These are phyloP conservation scores for Solanum sejunctum DNA, from an alignment of 257 asterid species.

Conservation along the genomic window DNA sequence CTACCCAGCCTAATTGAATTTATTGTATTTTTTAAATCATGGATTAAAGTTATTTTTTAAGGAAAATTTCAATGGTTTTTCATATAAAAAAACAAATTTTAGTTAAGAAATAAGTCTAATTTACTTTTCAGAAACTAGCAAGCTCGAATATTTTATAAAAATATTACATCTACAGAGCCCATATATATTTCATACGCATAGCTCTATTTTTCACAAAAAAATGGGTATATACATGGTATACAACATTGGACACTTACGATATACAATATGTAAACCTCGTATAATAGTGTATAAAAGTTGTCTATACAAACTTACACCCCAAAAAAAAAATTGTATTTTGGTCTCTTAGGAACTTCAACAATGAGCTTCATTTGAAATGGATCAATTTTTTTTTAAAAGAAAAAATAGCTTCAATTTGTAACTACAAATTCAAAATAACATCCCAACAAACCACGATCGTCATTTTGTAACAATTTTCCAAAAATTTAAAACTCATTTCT, in stretches of 20 bases:
- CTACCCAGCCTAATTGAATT: background rate
- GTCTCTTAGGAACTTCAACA: background rate
- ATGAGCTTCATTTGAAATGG: no score
- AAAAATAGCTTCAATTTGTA: no score
- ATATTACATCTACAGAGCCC: no score
- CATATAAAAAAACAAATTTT: background rate
- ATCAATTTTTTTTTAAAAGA: no score
- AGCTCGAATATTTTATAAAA: background rate
- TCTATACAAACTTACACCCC: background rate
- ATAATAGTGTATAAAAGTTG: background rate
- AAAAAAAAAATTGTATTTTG: background rate
- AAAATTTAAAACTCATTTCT: no score
- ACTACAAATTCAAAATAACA: no score
- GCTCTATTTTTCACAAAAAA: no score
- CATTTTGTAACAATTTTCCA: background rate
- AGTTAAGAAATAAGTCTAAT: background rate
- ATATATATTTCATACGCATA: no score
- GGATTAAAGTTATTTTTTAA: background rate
- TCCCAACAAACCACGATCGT: background rate
- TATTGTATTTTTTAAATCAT: background rate
- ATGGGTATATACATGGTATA: no score
- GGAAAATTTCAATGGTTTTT: background rate
- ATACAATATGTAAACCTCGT: no score
- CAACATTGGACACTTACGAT: background rate
- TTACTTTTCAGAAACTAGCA: background rate